Conservation (phyloP, 2,329 filamentous ascomycete genomes). For the Orbilia ellipsospora region DNA sequence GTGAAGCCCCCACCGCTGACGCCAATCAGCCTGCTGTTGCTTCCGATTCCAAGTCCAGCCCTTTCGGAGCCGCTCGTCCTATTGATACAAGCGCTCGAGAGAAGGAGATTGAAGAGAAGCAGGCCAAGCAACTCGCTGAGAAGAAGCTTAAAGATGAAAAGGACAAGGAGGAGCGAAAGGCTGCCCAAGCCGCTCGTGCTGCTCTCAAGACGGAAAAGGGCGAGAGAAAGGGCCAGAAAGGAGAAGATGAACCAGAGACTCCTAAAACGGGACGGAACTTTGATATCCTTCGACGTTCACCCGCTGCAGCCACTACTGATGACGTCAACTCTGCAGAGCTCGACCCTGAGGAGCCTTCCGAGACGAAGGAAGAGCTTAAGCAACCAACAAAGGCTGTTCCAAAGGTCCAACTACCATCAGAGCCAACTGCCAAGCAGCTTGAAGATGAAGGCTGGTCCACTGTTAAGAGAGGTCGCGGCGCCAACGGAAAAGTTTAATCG, state of each 20-base stretch:
- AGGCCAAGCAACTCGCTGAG: slow-evolving; percentile 86
- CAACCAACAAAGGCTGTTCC: slow-evolving; percentile 67
- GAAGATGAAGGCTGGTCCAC: slow-evolving; percentile 60
- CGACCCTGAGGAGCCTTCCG: slow-evolving; percentile 54
- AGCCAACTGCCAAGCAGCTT: slow-evolving; percentile 63
- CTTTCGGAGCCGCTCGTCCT: slow-evolving; percentile 91
- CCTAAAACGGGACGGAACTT: slow-evolving; percentile 64
- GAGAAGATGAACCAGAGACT: slow-evolving; percentile 61
- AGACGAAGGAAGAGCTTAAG: slow-evolving; percentile 53
- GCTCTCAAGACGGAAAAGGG: slow-evolving; percentile 70
- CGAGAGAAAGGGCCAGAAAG: slow-evolving; percentile 62
- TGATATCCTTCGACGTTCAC: slow-evolving; percentile 68
- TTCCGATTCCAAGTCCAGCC: slow-evolving; percentile 82
- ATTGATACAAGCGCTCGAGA: slow-evolving; percentile 93
- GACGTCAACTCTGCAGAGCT: slow-evolving; percentile 63
- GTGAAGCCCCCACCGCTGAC: slow-evolving; percentile 69
- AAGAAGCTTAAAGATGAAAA: slow-evolving; percentile 75
- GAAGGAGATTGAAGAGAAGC: slow-evolving; percentile 89
- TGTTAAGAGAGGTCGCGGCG: slow-evolving; percentile 51
- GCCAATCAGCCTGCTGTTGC: slow-evolving; percentile 64
- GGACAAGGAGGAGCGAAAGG: slow-evolving; percentile 70
- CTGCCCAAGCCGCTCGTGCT: slow-evolving; percentile 74
- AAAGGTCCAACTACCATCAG: slow-evolving; percentile 68
- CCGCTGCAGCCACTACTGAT: slow-evolving; percentile 65
- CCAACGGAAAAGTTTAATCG: slow-evolving; percentile 52